Evolutionary conservation across 345 rosid genomes (phyloP).

Genomic region (Ceriops decandra): DNA sequence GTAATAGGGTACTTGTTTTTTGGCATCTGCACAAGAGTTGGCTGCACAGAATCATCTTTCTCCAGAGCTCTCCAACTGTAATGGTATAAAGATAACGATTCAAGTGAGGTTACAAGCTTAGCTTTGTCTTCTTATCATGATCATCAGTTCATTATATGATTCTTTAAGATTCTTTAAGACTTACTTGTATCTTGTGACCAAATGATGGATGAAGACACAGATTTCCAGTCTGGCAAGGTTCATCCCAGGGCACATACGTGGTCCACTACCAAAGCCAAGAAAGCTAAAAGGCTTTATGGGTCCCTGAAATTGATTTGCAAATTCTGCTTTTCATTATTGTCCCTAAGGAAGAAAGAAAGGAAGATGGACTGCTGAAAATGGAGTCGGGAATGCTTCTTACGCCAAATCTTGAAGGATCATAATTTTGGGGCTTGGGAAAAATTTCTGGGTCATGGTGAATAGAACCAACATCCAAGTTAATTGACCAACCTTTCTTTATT

Average conservation of each 20-base stretch:
- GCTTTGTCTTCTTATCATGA: background rate
- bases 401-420: constrained; percentile 52
- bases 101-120: no score
- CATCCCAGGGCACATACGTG: constrained; percentile 67
- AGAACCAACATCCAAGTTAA: constrained; percentile 68
- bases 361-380: background rate
- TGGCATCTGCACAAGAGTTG: constrained; percentile 61
- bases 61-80: constrained; percentile 53
- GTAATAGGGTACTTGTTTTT: constrained; percentile 45
- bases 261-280: constrained; percentile 70
- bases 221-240: constrained; percentile 67
- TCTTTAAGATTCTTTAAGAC: constrained; percentile 6
- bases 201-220: constrained; percentile 58
- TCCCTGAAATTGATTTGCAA: constrained; percentile 29
- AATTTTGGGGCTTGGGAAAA: constrained; percentile 44
- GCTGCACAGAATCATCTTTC: constrained; percentile 53
- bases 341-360: background rate
- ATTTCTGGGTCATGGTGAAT: constrained; percentile 55
- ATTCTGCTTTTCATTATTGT: background rate
- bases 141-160: background rate
- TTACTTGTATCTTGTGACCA: constrained; percentile 59
- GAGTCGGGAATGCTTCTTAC: constrained; percentile 25
- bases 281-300: constrained; percentile 45
- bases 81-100: background rate
- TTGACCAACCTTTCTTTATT: constrained; percentile 58